Percentiles rank a stretch among this genome's conserved stretches.
phyloP scores from a whole-genome alignment of 2,329 filamentous ascomycete species.

The Colletotrichum shisoi region DNA sequence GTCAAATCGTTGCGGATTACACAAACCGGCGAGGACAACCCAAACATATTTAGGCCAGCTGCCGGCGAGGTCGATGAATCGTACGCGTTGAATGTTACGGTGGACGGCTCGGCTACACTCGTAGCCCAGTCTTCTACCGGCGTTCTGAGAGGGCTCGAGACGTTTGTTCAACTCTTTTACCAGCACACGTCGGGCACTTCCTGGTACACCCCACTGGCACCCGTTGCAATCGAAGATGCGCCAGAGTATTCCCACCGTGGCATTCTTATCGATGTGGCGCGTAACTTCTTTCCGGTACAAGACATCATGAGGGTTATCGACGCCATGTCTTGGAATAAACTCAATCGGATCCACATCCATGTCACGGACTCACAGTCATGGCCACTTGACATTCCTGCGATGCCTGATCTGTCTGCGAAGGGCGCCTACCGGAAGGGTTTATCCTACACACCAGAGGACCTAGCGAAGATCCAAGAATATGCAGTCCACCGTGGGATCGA shows the following conservation, averaged over 20 bases:
- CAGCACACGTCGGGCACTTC: constrained; percentile 65
- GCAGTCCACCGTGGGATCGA: constrained; percentile 73
- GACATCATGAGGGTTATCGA: constrained; percentile 80
- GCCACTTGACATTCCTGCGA: constrained; percentile 79
- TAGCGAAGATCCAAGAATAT: constrained; percentile 74
- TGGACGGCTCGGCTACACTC: constrained; percentile 68
- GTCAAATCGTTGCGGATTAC: constrained; percentile 69
- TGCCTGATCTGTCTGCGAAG: constrained; percentile 75
- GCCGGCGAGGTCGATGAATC: constrained; percentile 76
- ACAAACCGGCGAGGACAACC: constrained; percentile 64
- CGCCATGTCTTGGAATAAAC: constrained; percentile 78
- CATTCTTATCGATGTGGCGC: constrained; percentile 78
- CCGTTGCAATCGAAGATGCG: constrained; percentile 74
- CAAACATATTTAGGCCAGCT: constrained; percentile 66
- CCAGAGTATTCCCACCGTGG: constrained; percentile 81
- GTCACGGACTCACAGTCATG: constrained; percentile 85
- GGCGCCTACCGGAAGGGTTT: constrained; percentile 75
- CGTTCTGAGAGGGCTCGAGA: constrained; percentile 75
- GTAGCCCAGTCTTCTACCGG: constrained; percentile 72
- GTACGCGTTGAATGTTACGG: constrained; percentile 70
- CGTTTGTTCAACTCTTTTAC: constrained; percentile 83
- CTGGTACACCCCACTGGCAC: constrained; percentile 75
- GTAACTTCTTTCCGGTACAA: constrained; percentile 72
- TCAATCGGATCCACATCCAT: constrained; percentile 84
- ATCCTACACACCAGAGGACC: constrained; percentile 71